These are phyloP conservation scores for Cucurbita maxima DNA, from an alignment of 306 rosid genomes.

Conservation along the genomic window DNA sequence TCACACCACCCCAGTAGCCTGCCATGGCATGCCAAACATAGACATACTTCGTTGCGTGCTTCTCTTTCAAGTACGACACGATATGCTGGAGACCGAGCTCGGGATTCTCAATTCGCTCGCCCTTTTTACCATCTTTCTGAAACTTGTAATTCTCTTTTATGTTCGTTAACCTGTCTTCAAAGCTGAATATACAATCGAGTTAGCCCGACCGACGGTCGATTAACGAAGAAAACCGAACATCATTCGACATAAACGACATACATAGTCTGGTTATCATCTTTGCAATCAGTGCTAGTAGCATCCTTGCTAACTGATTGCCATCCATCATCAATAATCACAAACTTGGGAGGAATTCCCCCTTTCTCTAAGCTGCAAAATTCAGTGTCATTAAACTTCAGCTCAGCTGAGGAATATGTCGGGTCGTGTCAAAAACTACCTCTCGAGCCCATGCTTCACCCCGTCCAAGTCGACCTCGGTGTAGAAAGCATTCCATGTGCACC, in stretches of 20 bases:
- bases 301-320: slow-evolving; percentile 80
- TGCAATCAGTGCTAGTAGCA: slow-evolving; percentile 22
- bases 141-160: slow-evolving; percentile 77
- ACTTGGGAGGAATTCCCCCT: slow-evolving; percentile 71
- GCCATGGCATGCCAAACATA: slow-evolving; percentile 90
- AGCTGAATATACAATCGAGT: slow-evolving; percentile 26
- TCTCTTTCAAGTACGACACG: slow-evolving; percentile 37
- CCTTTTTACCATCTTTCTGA: slow-evolving; percentile 75
- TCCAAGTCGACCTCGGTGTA: slow-evolving; percentile 67
- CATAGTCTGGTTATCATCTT: slow-evolving; percentile 53
- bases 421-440: slow-evolving; percentile 30
- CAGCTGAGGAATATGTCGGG: not conserved
- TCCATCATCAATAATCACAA: slow-evolving; percentile 77
- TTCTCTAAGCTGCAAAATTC: slow-evolving; percentile 38
- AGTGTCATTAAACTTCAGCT: not conserved
- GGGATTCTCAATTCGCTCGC: slow-evolving; percentile 48
- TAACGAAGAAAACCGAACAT: not conserved
- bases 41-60: slow-evolving; percentile 44
- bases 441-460: slow-evolving; percentile 65
- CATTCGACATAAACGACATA: slow-evolving; percentile 13
- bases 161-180: slow-evolving; percentile 59
- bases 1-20: slow-evolving; percentile 94
- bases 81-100: slow-evolving; percentile 52
- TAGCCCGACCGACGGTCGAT: not conserved
- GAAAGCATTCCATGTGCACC: slow-evolving; percentile 99